Evolutionary conservation across 2,329 filamentous ascomycete genomes (phyloP).

Genomic region (Byssochlamys sp.): DNA sequence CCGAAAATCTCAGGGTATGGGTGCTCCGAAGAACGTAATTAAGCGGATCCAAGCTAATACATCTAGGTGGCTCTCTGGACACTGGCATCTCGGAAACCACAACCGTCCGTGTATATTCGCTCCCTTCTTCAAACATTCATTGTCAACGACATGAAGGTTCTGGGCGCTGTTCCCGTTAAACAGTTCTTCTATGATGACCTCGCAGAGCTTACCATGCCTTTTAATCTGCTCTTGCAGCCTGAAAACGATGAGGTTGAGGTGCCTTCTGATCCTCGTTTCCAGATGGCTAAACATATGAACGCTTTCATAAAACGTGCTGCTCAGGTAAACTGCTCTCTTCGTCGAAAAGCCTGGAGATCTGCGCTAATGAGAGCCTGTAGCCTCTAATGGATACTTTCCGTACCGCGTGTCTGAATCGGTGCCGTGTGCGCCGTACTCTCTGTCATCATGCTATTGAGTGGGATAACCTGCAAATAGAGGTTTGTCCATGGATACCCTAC

Average conservation of each 20-base stretch:
- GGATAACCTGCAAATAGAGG: slow-evolving; percentile 73
- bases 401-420: slow-evolving; percentile 79
- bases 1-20: slow-evolving; percentile 60
- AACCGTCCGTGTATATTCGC: slow-evolving; percentile 74
- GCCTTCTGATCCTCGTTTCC: slow-evolving; percentile 62
- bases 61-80: slow-evolving; percentile 62
- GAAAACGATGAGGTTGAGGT: slow-evolving; percentile 67
- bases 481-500: slow-evolving; percentile 20
- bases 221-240: slow-evolving; percentile 60
- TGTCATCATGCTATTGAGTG: slow-evolving; percentile 74
- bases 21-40: slow-evolving; percentile 1
- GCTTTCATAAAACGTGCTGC: slow-evolving; percentile 48
- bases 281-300: slow-evolving; percentile 66
- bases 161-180: slow-evolving; percentile 59
- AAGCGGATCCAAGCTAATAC: not conserved
- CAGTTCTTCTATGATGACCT: slow-evolving; percentile 74
- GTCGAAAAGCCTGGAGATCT: not conserved
- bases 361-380: slow-evolving; percentile 30
- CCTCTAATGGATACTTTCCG: slow-evolving; percentile 77
- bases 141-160: slow-evolving; percentile 60
- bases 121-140: slow-evolving; percentile 68
- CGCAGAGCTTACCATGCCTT: slow-evolving; percentile 64
- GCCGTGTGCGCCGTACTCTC: slow-evolving; percentile 77
- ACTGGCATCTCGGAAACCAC: slow-evolving; percentile 69
- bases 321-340: slow-evolving; percentile 24